phyloP scores from a whole-genome alignment of 2,329 filamentous ascomycete species.

The Penicillium sp. region DNA sequence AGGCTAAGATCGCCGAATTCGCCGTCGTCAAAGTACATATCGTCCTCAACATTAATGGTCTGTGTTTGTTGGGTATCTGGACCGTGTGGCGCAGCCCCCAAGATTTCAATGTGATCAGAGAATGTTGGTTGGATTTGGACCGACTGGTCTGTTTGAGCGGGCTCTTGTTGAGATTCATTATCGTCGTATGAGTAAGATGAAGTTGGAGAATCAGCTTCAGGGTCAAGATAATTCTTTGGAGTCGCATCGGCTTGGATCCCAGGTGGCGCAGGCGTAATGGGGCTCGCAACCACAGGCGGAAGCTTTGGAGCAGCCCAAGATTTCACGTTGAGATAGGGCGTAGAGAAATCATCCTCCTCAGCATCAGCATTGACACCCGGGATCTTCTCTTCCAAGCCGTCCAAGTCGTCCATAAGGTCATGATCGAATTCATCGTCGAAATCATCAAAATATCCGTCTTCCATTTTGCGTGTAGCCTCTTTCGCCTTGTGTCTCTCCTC shows the following conservation, averaged over 20 bases:
- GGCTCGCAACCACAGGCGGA: constrained; percentile 37
- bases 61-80: constrained; percentile 3
- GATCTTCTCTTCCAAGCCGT: constrained; percentile 48
- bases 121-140: background rate
- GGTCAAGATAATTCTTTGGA: background rate
- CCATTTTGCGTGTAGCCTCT: constrained; percentile 43
- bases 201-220: background rate
- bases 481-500: constrained; percentile 62
- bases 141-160: background rate
- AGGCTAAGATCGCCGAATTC: constrained; percentile 42
- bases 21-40: constrained; percentile 50
- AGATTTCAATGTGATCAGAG: background rate
- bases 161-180: background rate
- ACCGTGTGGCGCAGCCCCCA: background rate
- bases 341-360: constrained; percentile 39
- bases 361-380: constrained; percentile 49
- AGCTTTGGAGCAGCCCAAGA: constrained; percentile 37
- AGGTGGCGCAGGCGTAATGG: constrained; percentile 26
- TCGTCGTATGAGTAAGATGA: background rate
- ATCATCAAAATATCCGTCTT: constrained; percentile 37
- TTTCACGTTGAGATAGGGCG: constrained; percentile 27
- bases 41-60: constrained; percentile 30
- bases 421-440: constrained; percentile 47
- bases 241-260: constrained; percentile 3
- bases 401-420: constrained; percentile 44